Conservation (phyloP, 2,329 filamentous ascomycete genomes). For the Incumbomyces lentus region DNA sequence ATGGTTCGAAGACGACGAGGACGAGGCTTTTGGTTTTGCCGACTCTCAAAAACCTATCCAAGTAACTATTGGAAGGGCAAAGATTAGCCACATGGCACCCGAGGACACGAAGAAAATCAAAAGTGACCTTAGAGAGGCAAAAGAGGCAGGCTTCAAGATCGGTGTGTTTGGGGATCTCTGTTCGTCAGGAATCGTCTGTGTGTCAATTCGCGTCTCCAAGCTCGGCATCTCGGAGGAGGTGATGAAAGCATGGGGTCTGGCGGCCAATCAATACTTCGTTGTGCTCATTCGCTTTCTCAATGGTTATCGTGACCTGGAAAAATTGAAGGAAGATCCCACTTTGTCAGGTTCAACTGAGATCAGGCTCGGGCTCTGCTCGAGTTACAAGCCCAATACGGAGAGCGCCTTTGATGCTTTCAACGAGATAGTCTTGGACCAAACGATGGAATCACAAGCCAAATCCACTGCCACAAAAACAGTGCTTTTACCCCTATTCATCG, state of each 20-base stretch:
- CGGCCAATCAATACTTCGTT: slow-evolving; percentile 57
- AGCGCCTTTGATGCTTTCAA: slow-evolving; percentile 47
- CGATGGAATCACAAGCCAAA: background rate
- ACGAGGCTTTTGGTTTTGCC: slow-evolving; percentile 16
- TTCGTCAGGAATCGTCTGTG: slow-evolving; percentile 43
- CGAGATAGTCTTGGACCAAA: slow-evolving; percentile 12
- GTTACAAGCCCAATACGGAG: slow-evolving; percentile 57
- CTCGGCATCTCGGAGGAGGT: slow-evolving; percentile 65
- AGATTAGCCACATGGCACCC: background rate
- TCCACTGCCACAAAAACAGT: background rate
- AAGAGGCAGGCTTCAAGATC: slow-evolving; percentile 58
- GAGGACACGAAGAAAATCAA: slow-evolving; percentile 34
- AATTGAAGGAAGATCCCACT: slow-evolving; percentile 33
- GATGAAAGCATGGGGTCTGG: slow-evolving; percentile 66
- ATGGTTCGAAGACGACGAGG: slow-evolving; percentile 29
- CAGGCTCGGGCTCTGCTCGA: slow-evolving; percentile 58
- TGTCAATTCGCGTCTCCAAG: slow-evolving; percentile 60
- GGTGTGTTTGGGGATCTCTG: slow-evolving; percentile 49
- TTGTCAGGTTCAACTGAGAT: slow-evolving; percentile 40
- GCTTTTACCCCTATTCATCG: slow-evolving; percentile 57
- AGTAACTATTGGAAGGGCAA: slow-evolving; percentile 3
- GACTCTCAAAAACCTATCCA: background rate
- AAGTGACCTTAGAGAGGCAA: slow-evolving; percentile 51
- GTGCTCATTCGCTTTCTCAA: slow-evolving; percentile 56
- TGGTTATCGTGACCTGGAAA: slow-evolving; percentile 52